Evolutionary conservation across 305 asterid species (phyloP).

Genomic region (Withania somnifera): DNA sequence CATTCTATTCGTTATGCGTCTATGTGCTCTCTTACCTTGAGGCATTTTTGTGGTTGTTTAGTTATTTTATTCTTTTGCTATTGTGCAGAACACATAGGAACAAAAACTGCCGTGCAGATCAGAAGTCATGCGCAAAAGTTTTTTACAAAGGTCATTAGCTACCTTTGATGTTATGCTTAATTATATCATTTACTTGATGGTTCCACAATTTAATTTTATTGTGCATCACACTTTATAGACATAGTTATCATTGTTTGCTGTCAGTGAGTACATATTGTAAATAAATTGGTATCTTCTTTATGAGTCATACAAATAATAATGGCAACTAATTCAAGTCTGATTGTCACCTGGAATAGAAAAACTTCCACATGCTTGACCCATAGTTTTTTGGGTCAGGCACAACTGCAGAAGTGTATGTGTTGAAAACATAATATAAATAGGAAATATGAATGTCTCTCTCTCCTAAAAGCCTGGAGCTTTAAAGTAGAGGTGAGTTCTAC

Average conservation of each 20-base stretch:
- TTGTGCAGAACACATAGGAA: constrained; percentile 92
- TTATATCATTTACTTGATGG: neutral
- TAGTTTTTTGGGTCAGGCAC: neutral
- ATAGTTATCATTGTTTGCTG: neutral
- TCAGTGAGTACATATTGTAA: neutral
- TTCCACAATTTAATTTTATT: neutral
- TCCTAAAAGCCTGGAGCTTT: neutral
- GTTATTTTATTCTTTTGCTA: constrained; percentile 26
- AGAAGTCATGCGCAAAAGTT: constrained; percentile 99
- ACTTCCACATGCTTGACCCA: neutral
- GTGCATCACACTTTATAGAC: neutral
- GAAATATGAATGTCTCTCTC: neutral
- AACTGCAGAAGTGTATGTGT: too few relatives aligned
- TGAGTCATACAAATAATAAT: neutral
- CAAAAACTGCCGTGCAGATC: constrained; percentile 99
- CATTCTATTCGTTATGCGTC: neutral
- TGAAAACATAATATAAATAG: too few relatives aligned
- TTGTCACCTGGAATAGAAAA: neutral
- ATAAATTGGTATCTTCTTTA: neutral
- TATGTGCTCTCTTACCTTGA: constrained; percentile 29
- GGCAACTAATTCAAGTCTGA: neutral
- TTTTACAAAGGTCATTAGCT: constrained; percentile 77
- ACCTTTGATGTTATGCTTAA: neutral
- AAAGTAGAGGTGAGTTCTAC: neutral
- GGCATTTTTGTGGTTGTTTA: constrained; percentile 30